Evolutionary conservation across 2,329 filamentous ascomycete genomes (phyloP).

Genomic region (Thelonectria rubi): DNA sequence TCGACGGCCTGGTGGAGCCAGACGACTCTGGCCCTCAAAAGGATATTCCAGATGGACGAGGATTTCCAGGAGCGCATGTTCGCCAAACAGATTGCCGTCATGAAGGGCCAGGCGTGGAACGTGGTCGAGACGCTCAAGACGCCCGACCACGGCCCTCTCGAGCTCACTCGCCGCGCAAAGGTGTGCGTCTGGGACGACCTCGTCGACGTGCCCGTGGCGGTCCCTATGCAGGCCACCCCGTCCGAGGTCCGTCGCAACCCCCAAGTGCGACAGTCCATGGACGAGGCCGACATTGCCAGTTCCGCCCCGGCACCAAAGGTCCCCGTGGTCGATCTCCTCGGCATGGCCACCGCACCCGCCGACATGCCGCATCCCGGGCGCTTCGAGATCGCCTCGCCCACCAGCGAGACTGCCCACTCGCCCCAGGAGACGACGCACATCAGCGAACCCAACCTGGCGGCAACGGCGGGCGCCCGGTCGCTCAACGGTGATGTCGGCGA

Average conservation of each 20-base stretch:
- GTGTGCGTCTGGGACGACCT: constrained; percentile 99
- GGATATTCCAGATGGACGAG: constrained; percentile 88
- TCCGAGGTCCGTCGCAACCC: constrained; percentile 80
- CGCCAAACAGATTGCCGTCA: constrained; percentile 95
- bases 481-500: constrained; percentile 31
- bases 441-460: constrained; percentile 33
- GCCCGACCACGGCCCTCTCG: constrained; percentile 88
- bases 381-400: constrained; percentile 70
- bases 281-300: constrained; percentile 88
- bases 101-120: constrained; percentile 99
- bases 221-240: constrained; percentile 85
- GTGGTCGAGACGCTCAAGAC: constrained; percentile 97
- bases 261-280: constrained; percentile 60
- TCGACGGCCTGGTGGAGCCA: constrained; percentile 98
- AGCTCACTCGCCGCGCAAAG: constrained; percentile 87
- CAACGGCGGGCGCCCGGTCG: constrained; percentile 28
- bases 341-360: constrained; percentile 66
- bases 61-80: constrained; percentile 99
- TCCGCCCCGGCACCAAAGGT: constrained; percentile 46
- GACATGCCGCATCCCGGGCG: constrained; percentile 79
- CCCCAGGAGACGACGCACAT: constrained; percentile 45
- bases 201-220: constrained; percentile 93
- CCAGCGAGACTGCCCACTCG: constrained; percentile 52
- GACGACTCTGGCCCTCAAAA: constrained; percentile 85
- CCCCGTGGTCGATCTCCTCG: constrained; percentile 73